Conservation (phyloP, 768 basidiomycete genomes). For the Termitomyces bulborhizus region DNA sequence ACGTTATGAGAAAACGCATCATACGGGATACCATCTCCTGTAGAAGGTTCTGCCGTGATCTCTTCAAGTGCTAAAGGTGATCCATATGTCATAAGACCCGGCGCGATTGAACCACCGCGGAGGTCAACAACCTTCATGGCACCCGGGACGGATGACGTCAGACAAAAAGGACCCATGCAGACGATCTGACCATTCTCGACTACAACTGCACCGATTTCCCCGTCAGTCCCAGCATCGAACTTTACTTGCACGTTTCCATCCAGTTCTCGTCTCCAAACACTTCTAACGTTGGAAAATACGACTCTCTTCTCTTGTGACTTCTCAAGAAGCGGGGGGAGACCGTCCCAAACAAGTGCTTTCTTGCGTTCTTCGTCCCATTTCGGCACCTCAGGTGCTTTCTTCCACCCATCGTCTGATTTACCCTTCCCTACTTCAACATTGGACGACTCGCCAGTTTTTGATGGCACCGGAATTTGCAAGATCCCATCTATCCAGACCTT, state of each 20-base stretch:
- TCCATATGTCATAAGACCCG: constrained; percentile 64
- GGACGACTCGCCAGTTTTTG: constrained; percentile 27
- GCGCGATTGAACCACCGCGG: constrained; percentile 58
- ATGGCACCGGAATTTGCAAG: constrained; percentile 52
- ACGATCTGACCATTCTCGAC: constrained; percentile 46
- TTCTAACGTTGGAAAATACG: constrained; percentile 64
- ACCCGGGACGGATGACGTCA: constrained; percentile 8
- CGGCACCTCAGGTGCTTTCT: constrained; percentile 45
- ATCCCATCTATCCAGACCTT: constrained; percentile 87
- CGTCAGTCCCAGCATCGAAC: constrained; percentile 21
- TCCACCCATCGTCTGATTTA: constrained; percentile 37
- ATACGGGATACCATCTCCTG: constrained; percentile 52
- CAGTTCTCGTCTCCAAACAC: constrained; percentile 32
- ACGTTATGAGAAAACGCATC: constrained; percentile 46
- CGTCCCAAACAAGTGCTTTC: constrained; percentile 56
- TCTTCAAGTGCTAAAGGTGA: constrained; percentile 71
- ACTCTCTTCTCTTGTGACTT: constrained; percentile 27
- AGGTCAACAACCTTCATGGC: constrained; percentile 46
- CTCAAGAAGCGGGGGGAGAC: constrained; percentile 58
- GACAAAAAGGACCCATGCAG: constrained; percentile 39
- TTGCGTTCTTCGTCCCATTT: constrained; percentile 60
- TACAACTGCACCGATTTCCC: constrained; percentile 27
- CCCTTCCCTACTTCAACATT: constrained; percentile 40
- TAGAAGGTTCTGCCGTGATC: constrained; percentile 65
- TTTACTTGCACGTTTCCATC: constrained; percentile 26